phyloP scores from a whole-genome alignment of 352 stramenopile genomes.

The Pythium rishiriense region DNA sequence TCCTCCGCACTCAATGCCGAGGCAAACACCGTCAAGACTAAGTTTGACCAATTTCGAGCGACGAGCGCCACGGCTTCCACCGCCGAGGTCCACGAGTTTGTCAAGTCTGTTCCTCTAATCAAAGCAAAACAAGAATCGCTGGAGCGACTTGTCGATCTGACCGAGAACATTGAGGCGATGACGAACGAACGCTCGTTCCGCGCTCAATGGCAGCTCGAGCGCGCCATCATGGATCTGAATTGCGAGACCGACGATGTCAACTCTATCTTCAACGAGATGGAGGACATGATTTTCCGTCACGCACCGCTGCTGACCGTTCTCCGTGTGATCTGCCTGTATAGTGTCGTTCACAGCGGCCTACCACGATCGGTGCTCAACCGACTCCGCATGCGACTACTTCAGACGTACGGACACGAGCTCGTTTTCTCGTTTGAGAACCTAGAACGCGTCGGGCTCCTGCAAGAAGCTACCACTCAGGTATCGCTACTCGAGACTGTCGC shows the following conservation, averaged over 20 bases:
- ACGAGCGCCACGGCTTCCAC: constrained; percentile 44
- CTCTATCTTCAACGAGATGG: constrained; percentile 31
- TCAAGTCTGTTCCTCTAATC: constrained; percentile 65
- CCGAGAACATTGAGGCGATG: constrained; percentile 51
- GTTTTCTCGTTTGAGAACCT: constrained; percentile 74
- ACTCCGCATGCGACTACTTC: constrained; percentile 60
- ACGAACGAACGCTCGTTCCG: constrained; percentile 52
- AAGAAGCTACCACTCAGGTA: constrained; percentile 15
- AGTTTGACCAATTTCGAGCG: constrained; percentile 56
- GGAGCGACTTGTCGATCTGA: constrained; percentile 60
- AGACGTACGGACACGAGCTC: constrained; percentile 74
- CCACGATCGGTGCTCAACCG: constrained; percentile 32
- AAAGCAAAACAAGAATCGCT: constrained; percentile 55
- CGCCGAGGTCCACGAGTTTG: constrained; percentile 69
- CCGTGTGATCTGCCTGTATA: constrained; percentile 66
- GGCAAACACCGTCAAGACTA: constrained; percentile 50
- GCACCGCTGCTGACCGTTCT: constrained; percentile 53
- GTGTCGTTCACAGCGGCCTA: constrained; percentile 52
- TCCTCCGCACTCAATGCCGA: constrained; percentile 46
- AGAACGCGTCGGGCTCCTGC: constrained; percentile 49
- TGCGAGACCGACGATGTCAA: constrained; percentile 36
- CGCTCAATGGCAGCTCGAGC: constrained; percentile 67
- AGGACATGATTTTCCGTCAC: constrained; percentile 63
- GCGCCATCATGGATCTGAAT: constrained; percentile 58
- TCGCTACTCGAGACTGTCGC: background rate